Evolutionary conservation across 352 stramenopile species (phyloP), one percentile per base, ranked within the genome.

Genomic region (Pythium oligandrum): DNA sequence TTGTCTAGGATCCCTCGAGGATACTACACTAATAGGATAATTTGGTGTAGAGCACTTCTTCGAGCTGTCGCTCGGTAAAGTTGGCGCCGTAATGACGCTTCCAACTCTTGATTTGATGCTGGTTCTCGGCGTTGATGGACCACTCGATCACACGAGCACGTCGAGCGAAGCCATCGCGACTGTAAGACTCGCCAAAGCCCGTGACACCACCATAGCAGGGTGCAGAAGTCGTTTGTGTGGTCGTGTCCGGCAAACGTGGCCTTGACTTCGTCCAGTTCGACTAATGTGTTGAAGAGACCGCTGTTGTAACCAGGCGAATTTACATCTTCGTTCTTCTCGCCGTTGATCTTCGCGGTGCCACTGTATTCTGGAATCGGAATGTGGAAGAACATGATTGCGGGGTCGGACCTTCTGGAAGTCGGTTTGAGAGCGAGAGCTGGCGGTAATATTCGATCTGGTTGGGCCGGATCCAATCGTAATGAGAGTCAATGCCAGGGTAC

Each of bases 371-470:
- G 66, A 7, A 87, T 43, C 39, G 76, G 76, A 50, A 83, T 87
- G 59, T 87, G 73, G 63, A 83, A 81, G 61, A 84, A 87, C 73
- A 87, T 83, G 51, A 84, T 54, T 3, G 73, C 71, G 17, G 71
- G 68, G 32, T 43, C 57, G 49, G 66, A 51, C 9, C 59, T 45
- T 40, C 52, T 46, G 9, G 61, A 47, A 36, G 67, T 3, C 38
- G 40, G 48, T 61, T 38, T 1, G 47, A 34, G 0, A 33, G 54
- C 11, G 71, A 75, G 8, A 82, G 50, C 5, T 58, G 12, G 1
- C 56, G 59, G 44, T 82, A 75, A 48, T 71, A 79, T 32, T 76
- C 59, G 44, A 81, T 70, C 59, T 87, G 73, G 51, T 58, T 69
- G 26, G 62, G 62, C 48, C 73, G 78, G 52, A 84, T 77, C 71